phyloP scores from a whole-genome alignment of 2,329 filamentous ascomycete genomes.

The Spiromastix sp. region DNA sequence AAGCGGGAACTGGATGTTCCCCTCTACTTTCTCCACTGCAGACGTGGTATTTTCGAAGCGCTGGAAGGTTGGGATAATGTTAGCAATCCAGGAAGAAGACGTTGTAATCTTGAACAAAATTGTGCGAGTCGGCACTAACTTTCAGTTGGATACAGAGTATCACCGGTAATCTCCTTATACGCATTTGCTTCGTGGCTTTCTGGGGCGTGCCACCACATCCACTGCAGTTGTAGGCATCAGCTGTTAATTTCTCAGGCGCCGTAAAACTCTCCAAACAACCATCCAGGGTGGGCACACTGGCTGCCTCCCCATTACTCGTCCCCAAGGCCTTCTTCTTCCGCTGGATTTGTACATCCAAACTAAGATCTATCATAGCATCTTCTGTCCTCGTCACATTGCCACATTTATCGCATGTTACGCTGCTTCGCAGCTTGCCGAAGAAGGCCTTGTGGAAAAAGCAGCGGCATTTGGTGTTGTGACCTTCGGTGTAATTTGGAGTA shows the following conservation, averaged over 20 bases:
- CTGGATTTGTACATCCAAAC: conserved; percentile 73
- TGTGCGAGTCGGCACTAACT: conserved; percentile 38
- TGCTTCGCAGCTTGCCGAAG: conserved; percentile 82
- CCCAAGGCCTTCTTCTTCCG: conserved; percentile 45
- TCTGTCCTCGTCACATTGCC: conserved; percentile 69
- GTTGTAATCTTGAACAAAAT: not conserved
- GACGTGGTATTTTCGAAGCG: conserved; percentile 68
- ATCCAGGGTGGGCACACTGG: conserved; percentile 47
- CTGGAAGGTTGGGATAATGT: conserved; percentile 22
- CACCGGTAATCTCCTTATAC: conserved; percentile 74
- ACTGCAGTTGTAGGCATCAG: conserved; percentile 76
- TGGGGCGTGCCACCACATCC: conserved; percentile 63
- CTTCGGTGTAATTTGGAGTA: conserved; percentile 61
- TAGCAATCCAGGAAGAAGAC: conserved; percentile 1
- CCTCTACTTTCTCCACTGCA: conserved; percentile 76
- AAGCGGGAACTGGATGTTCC: conserved; percentile 73
- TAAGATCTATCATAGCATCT: conserved; percentile 85
- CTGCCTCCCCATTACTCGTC: conserved; percentile 25
- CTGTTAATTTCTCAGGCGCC: conserved; percentile 61
- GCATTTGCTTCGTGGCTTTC: conserved; percentile 73
- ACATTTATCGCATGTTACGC: conserved; percentile 83
- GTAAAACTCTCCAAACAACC: conserved; percentile 84
- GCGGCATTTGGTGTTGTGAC: conserved; percentile 49
- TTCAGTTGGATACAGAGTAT: conserved; percentile 90
- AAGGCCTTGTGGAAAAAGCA: conserved; percentile 94